Base-by-base conservation (phyloP, 352 stramenopile species). In the Pythium insidiosum region DNA sequence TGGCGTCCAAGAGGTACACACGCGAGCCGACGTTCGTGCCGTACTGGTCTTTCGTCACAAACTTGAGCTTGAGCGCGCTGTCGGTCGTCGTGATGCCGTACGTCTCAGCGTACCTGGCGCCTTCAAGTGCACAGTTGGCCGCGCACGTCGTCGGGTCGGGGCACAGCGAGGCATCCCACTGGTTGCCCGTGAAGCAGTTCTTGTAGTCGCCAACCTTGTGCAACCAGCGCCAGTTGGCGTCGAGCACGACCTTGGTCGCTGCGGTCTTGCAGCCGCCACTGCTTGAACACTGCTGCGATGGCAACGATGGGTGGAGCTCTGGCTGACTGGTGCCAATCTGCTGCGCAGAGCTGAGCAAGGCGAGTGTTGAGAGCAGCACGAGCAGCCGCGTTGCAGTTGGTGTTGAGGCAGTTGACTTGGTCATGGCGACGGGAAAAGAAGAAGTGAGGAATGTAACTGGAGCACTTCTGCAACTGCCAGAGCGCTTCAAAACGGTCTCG, bases 211-310 rank as follows among this genome's bases (percentile, higher is more conserved):
- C 65, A 7, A 75, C 60, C 49, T 82, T 63, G 43, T 84, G 73
- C 28, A 82, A 43, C 74, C 71, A 84, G 47, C 74, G 71, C 71
- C 74, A 84, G 53, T 84, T 84, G 40, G 71, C 64, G 56, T 87
- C 74, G 20, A 87, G 51, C 42, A 87, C 74, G 38, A 87, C 43
- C n/a, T 70, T 80, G 16, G 66, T 84, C 5, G 50, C 22, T 24
- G 75, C 61, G 2, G 47, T 53, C n/a, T 59, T 49, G 25, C 74
- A 87, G 1, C 71, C 69, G 7, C 43, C 53, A 0, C 42, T 19
- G 30, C 56, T 58, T 11, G 74, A 65, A 53, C 74, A 87, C 35
- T 57, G 47, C 43, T 76, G 56, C 12, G 68, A 73, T 1, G 55
- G 16, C 15, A 84, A 44, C 19, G 71, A 53, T 15, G 74, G 74